phyloP scores from a whole-genome alignment of 495 filamentous ascomycete genomes.

The Podospora pseudocomata region DNA sequence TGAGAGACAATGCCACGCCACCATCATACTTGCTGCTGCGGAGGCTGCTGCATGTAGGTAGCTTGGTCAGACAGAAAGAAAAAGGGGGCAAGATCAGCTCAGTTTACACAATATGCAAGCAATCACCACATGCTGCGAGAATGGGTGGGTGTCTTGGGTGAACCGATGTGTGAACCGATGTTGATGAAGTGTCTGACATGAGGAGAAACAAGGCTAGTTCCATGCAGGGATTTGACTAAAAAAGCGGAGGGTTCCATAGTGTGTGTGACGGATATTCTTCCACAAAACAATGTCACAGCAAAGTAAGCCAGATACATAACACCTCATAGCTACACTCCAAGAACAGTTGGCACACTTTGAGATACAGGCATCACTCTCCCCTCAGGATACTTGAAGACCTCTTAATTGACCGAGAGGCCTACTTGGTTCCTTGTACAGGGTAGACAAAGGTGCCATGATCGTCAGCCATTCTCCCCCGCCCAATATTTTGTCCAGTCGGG shows the following conservation, averaged over 20 bases:
- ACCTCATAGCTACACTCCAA: no score
- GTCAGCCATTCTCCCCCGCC: no score
- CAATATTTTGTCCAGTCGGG: not conserved
- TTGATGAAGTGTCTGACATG: not conserved
- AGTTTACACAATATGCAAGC: not conserved
- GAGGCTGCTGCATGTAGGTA: not conserved
- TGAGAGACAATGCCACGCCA: not conserved
- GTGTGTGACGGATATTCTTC: not conserved
- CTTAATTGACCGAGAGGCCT: no score
- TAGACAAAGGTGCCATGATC: no score
- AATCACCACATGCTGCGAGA: not conserved
- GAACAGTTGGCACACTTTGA: no score
- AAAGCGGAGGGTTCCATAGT: not conserved
- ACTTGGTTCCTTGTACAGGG: no score
- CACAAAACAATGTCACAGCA: no score
- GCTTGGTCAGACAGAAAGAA: not conserved
- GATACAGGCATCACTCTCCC: no score
- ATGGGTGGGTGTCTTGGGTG: not conserved
- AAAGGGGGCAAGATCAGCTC: not conserved
- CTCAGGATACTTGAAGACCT: no score
- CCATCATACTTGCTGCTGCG: not conserved
- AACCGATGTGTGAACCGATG: not conserved
- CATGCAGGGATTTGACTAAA: not conserved
- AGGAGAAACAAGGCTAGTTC: not conserved
- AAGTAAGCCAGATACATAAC: no score